Percentiles rank a stretch among this genome's conserved stretches.
Evolutionary conservation across 208 protist genomes (phyloP).

Genomic region (Tritrichomonas foetus): DNA sequence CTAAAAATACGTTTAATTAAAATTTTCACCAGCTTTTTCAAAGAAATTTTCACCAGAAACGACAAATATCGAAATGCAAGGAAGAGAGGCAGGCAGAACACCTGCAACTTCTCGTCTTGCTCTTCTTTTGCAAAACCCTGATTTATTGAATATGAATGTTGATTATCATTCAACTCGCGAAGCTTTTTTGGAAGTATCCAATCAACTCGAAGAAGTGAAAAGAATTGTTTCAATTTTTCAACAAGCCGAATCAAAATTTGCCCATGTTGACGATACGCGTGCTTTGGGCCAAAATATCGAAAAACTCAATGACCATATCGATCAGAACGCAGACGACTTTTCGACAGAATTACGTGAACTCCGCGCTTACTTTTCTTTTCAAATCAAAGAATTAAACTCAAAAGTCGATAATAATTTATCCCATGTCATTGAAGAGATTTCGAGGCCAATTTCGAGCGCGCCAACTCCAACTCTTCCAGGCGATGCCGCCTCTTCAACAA

Average conservation of each 20-base stretch:
- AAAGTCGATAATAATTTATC: conserved; percentile 8
- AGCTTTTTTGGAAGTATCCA: not conserved
- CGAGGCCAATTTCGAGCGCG: not conserved
- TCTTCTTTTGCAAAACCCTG: not conserved
- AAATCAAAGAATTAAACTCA: conserved; percentile 6
- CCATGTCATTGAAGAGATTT: not conserved
- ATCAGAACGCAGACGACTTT: not conserved
- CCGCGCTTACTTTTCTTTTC: not conserved
- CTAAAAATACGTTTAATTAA: no score
- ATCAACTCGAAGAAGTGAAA: not conserved
- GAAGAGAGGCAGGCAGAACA: not conserved
- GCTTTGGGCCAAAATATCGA: not conserved
- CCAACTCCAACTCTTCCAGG: not conserved
- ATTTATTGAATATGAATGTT: not conserved
- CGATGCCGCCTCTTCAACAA: not conserved
- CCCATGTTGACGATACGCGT: not conserved
- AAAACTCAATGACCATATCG: not conserved
- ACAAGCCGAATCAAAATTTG: not conserved
- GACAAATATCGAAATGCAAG: no score
- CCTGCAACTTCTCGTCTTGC: not conserved
- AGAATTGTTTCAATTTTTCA: not conserved
- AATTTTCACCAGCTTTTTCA: no score
- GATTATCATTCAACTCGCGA: not conserved
- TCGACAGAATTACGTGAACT: not conserved
- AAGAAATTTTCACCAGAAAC: no score